Conservation (phyloP, 192 early-diverging fungal species). For the Rhizoclosmatium sp. region DNA sequence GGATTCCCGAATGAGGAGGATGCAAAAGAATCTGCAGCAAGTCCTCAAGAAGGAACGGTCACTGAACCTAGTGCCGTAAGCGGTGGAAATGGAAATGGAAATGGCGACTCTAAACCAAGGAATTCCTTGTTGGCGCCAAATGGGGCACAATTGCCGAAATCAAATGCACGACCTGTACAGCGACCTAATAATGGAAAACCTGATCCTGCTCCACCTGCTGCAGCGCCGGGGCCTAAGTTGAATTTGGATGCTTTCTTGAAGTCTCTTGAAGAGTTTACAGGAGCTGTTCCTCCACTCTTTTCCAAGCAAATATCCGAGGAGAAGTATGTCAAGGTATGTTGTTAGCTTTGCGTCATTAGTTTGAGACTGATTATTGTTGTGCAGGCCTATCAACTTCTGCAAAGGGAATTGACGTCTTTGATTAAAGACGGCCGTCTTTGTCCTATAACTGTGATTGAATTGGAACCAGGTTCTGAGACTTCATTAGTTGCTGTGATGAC, state of each 20-base stretch:
- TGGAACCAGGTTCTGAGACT: constrained; percentile 70
- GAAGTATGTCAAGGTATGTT: constrained; percentile 71
- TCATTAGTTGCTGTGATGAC: constrained; percentile 82
- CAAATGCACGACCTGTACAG: not conserved
- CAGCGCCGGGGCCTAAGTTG: constrained; percentile 11
- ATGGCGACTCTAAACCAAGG: not conserved
- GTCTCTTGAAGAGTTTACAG: constrained; percentile 70
- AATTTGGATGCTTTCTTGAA: constrained; percentile 69
- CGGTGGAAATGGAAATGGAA: not conserved
- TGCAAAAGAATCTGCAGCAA: not conserved
- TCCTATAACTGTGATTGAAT: constrained; percentile 64
- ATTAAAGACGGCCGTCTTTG: constrained; percentile 75
- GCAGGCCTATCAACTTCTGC: constrained; percentile 54
- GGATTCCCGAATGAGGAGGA: constrained; percentile 27
- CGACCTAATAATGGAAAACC: not conserved
- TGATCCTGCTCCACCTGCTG: not conserved
- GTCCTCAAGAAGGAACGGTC: not conserved
- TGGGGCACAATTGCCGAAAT: not conserved
- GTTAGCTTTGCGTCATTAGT: constrained; percentile 20
- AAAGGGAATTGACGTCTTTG: constrained; percentile 75
- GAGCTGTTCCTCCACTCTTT: constrained; percentile 68
- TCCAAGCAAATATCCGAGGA: constrained; percentile 76
- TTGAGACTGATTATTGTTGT: not conserved
- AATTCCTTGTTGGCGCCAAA: not conserved
- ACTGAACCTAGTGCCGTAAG: not conserved